phyloP scores from a whole-genome alignment of 2,329 filamentous ascomycete species.

The Pyricularia grisea region DNA sequence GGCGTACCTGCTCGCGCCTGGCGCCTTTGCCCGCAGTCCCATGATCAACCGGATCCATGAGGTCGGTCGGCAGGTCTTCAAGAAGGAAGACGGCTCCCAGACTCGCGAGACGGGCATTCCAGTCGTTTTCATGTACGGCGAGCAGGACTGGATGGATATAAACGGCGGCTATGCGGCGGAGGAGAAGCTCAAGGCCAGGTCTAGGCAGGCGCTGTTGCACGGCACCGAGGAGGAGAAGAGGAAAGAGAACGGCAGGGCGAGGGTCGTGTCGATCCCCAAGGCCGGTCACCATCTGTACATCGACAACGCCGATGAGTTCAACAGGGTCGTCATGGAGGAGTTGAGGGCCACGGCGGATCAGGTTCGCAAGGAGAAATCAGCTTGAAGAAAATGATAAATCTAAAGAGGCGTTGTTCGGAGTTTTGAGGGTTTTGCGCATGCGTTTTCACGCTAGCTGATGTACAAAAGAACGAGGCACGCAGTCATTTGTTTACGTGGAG shows the following conservation, averaged over 20 bases:
- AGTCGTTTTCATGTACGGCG: conserved; percentile 90
- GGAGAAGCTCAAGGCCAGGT: conserved; percentile 66
- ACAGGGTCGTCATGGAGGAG: conserved; percentile 40
- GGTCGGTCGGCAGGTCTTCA: conserved; percentile 64
- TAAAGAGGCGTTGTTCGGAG: background rate
- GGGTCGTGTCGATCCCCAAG: conserved; percentile 65
- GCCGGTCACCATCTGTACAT: conserved; percentile 52
- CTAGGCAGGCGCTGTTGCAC: conserved; percentile 45
- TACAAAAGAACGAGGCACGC: background rate
- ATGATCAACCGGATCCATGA: conserved; percentile 79
- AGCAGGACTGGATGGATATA: conserved; percentile 98
- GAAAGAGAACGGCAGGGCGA: conserved; percentile 69
- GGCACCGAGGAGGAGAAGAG: conserved; percentile 59
- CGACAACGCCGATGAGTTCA: conserved; percentile 50
- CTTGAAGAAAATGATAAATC: background rate
- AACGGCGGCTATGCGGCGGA: conserved; percentile 72
- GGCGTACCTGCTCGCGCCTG: conserved; percentile 85
- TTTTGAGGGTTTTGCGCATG: background rate
- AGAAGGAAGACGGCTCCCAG: conserved; percentile 19
- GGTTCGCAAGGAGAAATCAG: conserved; percentile 10
- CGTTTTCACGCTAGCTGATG: background rate
- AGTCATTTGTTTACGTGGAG: too few species aligned
- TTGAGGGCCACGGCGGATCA: conserved; percentile 36
- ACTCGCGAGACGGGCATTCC: conserved; percentile 59
- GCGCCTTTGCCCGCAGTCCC: conserved; percentile 82